Base-by-base conservation (phyloP, 768 basidiomycete genomes). In the Mycena leptocephala region DNA sequence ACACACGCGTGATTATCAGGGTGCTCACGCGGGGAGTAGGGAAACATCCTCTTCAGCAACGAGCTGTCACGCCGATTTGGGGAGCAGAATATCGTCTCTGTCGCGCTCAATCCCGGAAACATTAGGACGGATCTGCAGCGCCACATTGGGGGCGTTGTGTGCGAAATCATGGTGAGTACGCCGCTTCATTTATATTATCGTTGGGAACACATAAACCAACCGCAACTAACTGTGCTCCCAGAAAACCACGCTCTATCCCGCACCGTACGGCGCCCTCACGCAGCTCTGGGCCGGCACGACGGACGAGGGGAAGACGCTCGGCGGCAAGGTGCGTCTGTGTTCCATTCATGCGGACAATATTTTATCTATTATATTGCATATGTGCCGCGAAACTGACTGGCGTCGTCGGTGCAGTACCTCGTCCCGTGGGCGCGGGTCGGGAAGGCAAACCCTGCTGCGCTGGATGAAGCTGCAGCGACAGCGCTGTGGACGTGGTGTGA, bases 281-380 rank as follows among this genome's bases (percentile, higher is more conserved):
- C 89, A 87, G 70, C 79, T 91, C 0, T 91, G 86, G 72, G 91
- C 89, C 13, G 91, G 88, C 5, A 91, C 90, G 1, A 79, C 84
- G 0, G 80, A 85, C 0, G 87, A 87, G 32, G 89, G 85, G 8
- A 84, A 79, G 3, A 71, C 77, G 0, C 75, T 91, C 30, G 88
- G 87, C 41, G 90, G 91, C 35, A 88, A 90, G 83, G 90, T 90
- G 65, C 0, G 78, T 74, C n/a, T n/a, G n/a, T n/a, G n/a, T n/a
- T n/a, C n/a, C n/a, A n/a, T n/a, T n/a, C n/a, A n/a, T n/a, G n/a
- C n/a, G n/a, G n/a, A n/a, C n/a, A n/a, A n/a, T n/a, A n/a, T n/a
- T n/a, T n/a, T n/a, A n/a, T n/a, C n/a, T n/a, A n/a, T n/a, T 20
- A n/a, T n/a, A n/a, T n/a, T n/a, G n/a, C n/a, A n/a, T n/a, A n/a